phyloP scores from a whole-genome alignment of 108 stramenopile species.

The Pseudonitzschia delicatissima region DNA sequence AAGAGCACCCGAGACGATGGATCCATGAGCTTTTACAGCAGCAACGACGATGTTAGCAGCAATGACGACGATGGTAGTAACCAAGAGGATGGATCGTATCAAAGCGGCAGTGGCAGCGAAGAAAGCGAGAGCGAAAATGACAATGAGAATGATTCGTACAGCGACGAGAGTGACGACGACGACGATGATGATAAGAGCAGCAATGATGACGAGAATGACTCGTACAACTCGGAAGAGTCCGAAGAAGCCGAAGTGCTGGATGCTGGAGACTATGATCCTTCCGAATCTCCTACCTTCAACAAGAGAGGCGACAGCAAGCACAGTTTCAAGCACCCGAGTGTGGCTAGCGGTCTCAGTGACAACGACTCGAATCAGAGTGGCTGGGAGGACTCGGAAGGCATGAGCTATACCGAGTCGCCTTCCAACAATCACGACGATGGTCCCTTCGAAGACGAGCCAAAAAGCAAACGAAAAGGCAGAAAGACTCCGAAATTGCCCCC shows the following conservation, averaged over 20 bases:
- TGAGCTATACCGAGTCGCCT: neutral
- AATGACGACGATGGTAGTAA: neutral
- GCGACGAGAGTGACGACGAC: neutral
- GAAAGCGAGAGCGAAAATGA: no score
- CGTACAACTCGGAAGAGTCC: neutral
- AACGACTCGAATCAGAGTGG: no score
- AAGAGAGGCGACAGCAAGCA: no score
- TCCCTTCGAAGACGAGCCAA: neutral
- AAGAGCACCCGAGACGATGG: no score
- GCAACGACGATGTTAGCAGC: no score
- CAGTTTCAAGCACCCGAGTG: no score
- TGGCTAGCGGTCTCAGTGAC: no score
- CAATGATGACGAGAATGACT: conserved; percentile 2
- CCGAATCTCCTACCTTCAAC: no score
- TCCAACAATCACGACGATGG: neutral
- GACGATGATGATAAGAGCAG: no score
- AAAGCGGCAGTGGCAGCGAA: neutral
- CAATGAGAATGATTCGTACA: neutral
- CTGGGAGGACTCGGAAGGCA: no score
- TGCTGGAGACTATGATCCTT: no score
- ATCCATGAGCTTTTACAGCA: no score
- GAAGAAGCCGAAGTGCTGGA: neutral
- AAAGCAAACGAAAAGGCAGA: neutral
- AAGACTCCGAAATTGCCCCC: neutral
- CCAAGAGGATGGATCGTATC: neutral